Conservation (phyloP, 805 yeast species). For the Zygosaccharomyces lentus region DNA sequence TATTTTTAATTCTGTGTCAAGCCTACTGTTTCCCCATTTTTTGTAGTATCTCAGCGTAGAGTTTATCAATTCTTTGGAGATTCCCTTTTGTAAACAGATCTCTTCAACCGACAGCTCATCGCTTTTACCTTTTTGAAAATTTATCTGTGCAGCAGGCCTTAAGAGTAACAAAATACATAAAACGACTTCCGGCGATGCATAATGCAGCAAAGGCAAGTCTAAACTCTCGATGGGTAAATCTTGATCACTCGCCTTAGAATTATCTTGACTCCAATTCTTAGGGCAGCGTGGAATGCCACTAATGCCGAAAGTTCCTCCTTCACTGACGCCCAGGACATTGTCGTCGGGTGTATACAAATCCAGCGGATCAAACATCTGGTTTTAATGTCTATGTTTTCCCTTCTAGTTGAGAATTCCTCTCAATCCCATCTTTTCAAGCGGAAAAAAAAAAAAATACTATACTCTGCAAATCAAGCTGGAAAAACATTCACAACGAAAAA, state of each 20-base stretch:
- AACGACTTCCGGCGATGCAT: constrained; percentile 48
- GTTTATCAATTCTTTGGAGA: constrained; percentile 28
- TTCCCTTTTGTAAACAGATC: constrained; percentile 36
- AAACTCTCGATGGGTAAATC: constrained; percentile 44
- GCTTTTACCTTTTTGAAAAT: constrained; percentile 38
- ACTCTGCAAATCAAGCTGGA: neutral
- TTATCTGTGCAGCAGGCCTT: constrained; percentile 45
- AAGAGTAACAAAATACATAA: constrained; percentile 45
- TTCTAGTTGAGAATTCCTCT: neutral
- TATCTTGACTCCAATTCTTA: neutral
- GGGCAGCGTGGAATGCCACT: neutral
- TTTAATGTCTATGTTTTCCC: neutral
- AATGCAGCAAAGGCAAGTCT: constrained; percentile 51
- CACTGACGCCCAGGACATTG: neutral
- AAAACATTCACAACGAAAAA: neutral
- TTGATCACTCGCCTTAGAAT: constrained; percentile 17
- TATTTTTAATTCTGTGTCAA: constrained; percentile 26
- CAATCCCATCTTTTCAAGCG: neutral
- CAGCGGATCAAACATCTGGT: constrained; percentile 36
- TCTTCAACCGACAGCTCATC: constrained; percentile 3
- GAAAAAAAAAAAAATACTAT: neutral
- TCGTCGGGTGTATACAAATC: constrained; percentile 32
- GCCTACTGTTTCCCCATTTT: constrained; percentile 34
- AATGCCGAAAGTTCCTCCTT: neutral
- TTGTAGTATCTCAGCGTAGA: constrained; percentile 44